A percentile compares a stretch with the other conserved stretches of the same genome.
These are phyloP conservation scores for Bromus sterilis DNA, from an alignment of 176 grass and related monocot genomes.

Conservation along the genomic window DNA sequence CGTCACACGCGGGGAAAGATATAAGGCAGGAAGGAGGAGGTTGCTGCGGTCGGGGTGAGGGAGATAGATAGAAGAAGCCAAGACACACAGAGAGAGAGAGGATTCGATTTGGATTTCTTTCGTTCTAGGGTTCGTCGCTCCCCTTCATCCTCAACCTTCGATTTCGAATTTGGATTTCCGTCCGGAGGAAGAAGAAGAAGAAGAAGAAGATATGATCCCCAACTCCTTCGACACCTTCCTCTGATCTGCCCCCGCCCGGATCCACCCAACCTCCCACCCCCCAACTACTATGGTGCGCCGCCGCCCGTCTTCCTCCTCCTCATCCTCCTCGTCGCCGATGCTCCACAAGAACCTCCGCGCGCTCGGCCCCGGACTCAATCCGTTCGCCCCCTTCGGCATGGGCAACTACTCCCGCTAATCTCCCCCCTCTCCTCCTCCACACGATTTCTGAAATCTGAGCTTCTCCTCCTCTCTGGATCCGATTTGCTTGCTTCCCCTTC, in stretches of 20 bases:
- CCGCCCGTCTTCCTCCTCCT: constrained; percentile 17
- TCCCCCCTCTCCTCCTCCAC: background rate
- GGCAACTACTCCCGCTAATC: constrained; percentile 87
- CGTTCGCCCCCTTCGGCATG: constrained; percentile 84
- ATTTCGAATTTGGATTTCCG: background rate
- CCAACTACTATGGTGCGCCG: constrained; percentile 49
- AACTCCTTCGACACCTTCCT: constrained; percentile 12
- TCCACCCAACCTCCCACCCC: background rate
- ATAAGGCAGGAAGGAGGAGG: no score
- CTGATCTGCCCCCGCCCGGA: background rate
- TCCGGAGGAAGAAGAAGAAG: no score
- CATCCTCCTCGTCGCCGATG: constrained; percentile 6
- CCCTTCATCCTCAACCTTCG: background rate
- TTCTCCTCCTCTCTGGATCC: background rate
- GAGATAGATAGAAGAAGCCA: no score
- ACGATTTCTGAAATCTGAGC: background rate
- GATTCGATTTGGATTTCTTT: background rate
- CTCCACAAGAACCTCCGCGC: constrained; percentile 60
- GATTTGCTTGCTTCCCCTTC: background rate
- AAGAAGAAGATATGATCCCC: constrained; percentile 36
- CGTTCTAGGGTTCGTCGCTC: constrained; percentile 30
- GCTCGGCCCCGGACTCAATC: constrained; percentile 92
- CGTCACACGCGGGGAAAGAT: no score
- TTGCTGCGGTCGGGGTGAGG: no score
- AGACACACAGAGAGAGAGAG: background rate